These are phyloP conservation scores for Roridomyces roridus DNA, from an alignment of 768 basidiomycete species.

Conservation along the genomic window DNA sequence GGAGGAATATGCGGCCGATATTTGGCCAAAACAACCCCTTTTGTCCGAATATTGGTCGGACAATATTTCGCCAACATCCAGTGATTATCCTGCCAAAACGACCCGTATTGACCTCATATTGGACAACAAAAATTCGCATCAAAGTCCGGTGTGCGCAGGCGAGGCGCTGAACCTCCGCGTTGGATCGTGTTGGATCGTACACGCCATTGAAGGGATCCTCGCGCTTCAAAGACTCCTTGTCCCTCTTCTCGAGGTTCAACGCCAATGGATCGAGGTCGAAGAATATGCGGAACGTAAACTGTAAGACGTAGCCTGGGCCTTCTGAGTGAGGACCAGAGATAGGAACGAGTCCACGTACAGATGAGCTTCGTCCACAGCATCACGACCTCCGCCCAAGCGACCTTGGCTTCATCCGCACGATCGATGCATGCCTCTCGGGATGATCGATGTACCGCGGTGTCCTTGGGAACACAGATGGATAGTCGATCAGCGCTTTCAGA, in stretches of 20 bases:
- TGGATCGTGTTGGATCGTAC: no score
- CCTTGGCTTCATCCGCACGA: neutral
- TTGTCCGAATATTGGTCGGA: no score
- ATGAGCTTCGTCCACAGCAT: constrained; percentile 14
- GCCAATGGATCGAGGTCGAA: neutral
- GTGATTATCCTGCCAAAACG: no score
- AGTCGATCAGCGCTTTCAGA: neutral
- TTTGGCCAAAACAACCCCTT: no score
- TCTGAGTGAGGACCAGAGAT: constrained; percentile 1
- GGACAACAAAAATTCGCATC: no score
- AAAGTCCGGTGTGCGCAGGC: no score
- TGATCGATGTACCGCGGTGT: neutral
- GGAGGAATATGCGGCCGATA: no score
- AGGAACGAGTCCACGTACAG: constrained; percentile 7
- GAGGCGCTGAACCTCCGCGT: no score
- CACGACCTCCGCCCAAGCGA: neutral
- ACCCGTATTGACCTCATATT: no score
- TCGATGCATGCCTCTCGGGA: neutral
- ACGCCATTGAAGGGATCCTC: neutral
- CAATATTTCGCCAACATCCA: no score
- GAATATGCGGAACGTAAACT: constrained; percentile 12
- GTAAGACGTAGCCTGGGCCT: constrained; percentile 1
- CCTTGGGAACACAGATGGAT: neutral
- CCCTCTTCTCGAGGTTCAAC: constrained; percentile 1
- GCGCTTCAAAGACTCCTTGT: neutral